Evolutionary conservation across 1,284 basidiomycete species (phyloP).

Genomic region (Austroboletus novae-zelandiae): DNA sequence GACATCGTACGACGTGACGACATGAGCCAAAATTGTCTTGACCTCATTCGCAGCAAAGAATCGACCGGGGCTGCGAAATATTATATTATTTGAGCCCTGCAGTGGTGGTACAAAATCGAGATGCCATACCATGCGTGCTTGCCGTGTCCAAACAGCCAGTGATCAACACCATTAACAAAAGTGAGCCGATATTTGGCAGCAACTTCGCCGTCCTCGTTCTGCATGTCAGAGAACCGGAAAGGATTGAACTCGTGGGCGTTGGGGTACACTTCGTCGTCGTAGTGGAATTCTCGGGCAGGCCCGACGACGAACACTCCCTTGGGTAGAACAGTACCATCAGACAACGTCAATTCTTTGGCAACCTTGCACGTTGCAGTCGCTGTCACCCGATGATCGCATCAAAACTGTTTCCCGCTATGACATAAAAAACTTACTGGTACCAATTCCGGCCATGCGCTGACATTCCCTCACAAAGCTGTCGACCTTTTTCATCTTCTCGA

Average conservation of each 20-base stretch:
- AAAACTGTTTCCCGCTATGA: not conserved
- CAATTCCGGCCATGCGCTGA: slow-evolving; percentile 32
- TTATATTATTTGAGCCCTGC: too few relatives aligned
- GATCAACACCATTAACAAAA: not conserved
- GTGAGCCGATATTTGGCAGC: not conserved
- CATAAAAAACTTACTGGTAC: slow-evolving; percentile 20
- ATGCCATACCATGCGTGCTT: not conserved
- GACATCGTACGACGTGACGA: not conserved
- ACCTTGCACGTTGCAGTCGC: not conserved
- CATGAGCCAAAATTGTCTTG: slow-evolving; percentile 3
- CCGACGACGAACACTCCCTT: not conserved
- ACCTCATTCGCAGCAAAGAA: slow-evolving; percentile 4
- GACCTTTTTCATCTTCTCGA: slow-evolving; percentile 40
- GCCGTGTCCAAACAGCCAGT: not conserved
- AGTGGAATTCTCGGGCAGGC: not conserved
- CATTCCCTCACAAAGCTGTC: slow-evolving; percentile 48
- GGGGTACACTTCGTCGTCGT: not conserved
- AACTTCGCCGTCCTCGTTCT: not conserved
- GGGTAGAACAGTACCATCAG: not conserved
- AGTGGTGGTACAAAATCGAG: not conserved
- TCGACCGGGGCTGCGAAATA: slow-evolving; percentile 1
- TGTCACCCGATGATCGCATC: not conserved
- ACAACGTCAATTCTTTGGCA: not conserved
- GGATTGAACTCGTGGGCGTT: not conserved
- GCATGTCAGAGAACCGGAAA: not conserved